These are phyloP conservation scores for Neurospora terricola DNA, from an alignment of 495 filamentous ascomycete species.

Conservation along the genomic window DNA sequence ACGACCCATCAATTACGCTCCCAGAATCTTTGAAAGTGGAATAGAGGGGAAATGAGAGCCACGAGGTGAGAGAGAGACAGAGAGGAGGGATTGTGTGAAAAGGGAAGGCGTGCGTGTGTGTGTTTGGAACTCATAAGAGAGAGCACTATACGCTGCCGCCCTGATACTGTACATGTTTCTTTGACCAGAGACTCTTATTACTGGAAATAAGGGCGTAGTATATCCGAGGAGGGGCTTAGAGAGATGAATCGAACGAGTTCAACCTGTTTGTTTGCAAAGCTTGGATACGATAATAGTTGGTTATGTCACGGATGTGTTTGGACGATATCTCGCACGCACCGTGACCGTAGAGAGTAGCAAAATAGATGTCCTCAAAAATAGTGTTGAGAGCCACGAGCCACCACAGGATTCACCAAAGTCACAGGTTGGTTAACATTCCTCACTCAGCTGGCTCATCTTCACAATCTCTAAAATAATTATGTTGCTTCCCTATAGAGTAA, in stretches of 20 bases:
- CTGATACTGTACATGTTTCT: background rate
- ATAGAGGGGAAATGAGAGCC: background rate
- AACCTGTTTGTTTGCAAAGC: background rate
- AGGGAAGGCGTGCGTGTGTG: background rate
- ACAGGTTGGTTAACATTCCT: background rate
- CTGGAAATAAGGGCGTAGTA: background rate
- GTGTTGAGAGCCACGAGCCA: background rate
- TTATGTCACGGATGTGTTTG: background rate
- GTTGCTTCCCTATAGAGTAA: background rate
- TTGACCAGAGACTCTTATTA: background rate
- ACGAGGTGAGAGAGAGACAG: background rate
- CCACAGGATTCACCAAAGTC: background rate
- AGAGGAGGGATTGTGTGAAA: background rate
- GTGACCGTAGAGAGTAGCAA: background rate
- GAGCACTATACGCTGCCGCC: background rate
- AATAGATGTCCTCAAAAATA: background rate
- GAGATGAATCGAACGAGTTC: background rate
- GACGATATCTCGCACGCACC: background rate
- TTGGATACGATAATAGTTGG: background rate
- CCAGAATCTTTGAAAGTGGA: background rate
- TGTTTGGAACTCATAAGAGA: background rate
- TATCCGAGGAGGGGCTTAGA: background rate
- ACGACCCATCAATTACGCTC: background rate
- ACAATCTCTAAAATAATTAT: background rate
- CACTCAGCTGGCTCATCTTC: background rate